A percentile compares a stretch with the other conserved stretches of the same genome.
These are phyloP conservation scores for Linnemannia elongata DNA, from an alignment of 192 early-diverging fungal species.

Conservation along the genomic window DNA sequence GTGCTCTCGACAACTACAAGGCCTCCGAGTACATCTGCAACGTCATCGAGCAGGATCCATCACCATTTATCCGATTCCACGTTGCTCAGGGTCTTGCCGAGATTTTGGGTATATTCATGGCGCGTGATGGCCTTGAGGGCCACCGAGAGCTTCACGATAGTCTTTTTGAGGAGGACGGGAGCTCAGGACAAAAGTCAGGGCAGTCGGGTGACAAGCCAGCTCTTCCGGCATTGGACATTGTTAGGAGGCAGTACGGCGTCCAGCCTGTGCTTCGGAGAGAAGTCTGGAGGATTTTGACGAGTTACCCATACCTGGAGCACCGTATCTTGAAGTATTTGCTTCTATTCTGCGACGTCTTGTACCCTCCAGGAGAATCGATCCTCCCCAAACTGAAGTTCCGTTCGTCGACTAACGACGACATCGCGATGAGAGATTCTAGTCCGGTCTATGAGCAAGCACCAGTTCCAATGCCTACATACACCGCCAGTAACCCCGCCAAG, in stretches of 20 bases:
- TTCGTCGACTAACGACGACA: conserved; percentile 44
- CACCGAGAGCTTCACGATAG: conserved; percentile 40
- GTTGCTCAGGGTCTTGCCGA: conserved; percentile 62
- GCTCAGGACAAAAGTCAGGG: conserved; percentile 7
- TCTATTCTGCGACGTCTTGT: conserved; percentile 74
- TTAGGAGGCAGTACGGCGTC: conserved; percentile 42
- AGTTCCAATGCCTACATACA: neutral
- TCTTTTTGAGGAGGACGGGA: conserved; percentile 65
- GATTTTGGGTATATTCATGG: conserved; percentile 60
- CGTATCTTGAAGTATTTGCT: conserved; percentile 70
- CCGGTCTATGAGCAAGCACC: neutral
- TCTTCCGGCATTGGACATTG: conserved; percentile 18
- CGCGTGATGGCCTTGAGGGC: conserved; percentile 26
- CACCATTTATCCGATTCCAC: conserved; percentile 71
- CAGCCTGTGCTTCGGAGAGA: conserved; percentile 38
- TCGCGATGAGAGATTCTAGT: conserved; percentile 24
- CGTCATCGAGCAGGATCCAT: conserved; percentile 74
- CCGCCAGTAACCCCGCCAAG: neutral
- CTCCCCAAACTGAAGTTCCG: conserved; percentile 69
- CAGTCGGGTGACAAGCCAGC: conserved; percentile 27
- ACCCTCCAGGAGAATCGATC: conserved; percentile 69
- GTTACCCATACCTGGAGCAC: conserved; percentile 62
- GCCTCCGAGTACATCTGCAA: conserved; percentile 69
- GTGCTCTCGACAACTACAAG: conserved; percentile 66
- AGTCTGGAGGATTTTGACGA: conserved; percentile 48